Percentiles rank a stretch among this genome's conserved stretches.
These are phyloP conservation scores for Neurospora sp. DNA, from an alignment of 495 filamentous ascomycete species.

Conservation along the genomic window DNA sequence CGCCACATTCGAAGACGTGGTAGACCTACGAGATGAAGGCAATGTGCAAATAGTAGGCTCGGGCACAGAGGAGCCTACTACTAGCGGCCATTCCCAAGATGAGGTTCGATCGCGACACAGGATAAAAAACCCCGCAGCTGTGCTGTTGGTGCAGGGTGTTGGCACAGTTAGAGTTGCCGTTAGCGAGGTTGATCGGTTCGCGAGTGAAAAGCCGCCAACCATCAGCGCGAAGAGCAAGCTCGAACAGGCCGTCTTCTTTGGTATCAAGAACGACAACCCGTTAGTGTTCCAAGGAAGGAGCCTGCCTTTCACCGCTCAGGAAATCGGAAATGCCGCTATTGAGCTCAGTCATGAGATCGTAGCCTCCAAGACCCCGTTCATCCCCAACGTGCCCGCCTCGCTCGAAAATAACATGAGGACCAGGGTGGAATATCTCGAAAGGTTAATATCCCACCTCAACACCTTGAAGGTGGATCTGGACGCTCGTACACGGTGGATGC, in stretches of 20 bases:
- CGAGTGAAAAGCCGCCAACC: conserved; percentile 35
- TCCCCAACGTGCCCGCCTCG: conserved; percentile 59
- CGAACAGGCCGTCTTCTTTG: conserved; percentile 90
- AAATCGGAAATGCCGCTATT: conserved; percentile 70
- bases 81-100: conserved; percentile 24
- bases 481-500: conserved; percentile 57
- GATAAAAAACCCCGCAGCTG: conserved; percentile 51
- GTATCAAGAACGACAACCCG: conserved; percentile 66
- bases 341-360: conserved; percentile 76
- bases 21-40: conserved; percentile 65
- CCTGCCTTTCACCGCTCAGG: conserved; percentile 50
- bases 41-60: conserved; percentile 51
- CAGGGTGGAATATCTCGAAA: conserved; percentile 56
- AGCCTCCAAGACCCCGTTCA: conserved; percentile 58
- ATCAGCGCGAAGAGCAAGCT: conserved; percentile 79
- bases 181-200: conserved; percentile 41
- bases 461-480: conserved; percentile 45
- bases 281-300: conserved; percentile 62
- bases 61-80: conserved; percentile 45
- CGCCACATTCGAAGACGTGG: conserved; percentile 67
- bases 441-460: conserved; percentile 60
- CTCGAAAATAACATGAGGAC: conserved; percentile 70
- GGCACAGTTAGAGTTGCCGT: conserved; percentile 70
- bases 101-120: conserved; percentile 39
- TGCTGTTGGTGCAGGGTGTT: conserved; percentile 68